Evolutionary conservation across 169 alveolate genomes (phyloP), one percentile per base, ranked within the genome.

Genomic region (Fabrea salina): DNA sequence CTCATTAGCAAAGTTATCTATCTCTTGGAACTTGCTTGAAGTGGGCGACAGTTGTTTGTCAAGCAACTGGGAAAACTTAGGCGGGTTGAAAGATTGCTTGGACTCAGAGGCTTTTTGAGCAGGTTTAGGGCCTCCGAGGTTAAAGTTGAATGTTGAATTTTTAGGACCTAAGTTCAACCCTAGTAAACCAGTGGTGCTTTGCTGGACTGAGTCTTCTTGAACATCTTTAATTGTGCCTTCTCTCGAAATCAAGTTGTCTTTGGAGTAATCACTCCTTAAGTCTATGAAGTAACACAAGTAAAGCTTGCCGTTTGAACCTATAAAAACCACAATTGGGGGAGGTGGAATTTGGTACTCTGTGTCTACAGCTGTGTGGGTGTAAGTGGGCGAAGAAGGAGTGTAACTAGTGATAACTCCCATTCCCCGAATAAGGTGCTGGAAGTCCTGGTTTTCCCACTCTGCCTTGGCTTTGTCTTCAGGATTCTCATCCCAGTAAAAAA

Each of bases 271-370:
- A 22, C 13, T n/a, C 4, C 71, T 58, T 43, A 58, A 58, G 33
- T 58, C 71, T 6, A 58, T 58, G 16, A 22, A 58, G 19, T 25
- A 30, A n/a, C 35, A 0, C 16, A 58, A 58, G 35, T 22, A 58
- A 58, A 58, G 25, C 35, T 27, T 32, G 22, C 71, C 71, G 33
- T 58, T 35, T 30, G 49, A 30, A 7, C 71, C 71, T 5, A 58
- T 58, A 58, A 27, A 58, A 22, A 58, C 35, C 25, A 58, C 35
- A 27, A 58, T 22, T 6, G 71, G 71, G 27, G 71, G 71, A 6
- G 25, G 33, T 3, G 43, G 19, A 58, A 58, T 58, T 22, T 58
- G 25, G 33, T 22, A 58, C 0, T 27, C 35, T 25, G 22, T 22
- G 33, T 58, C 71, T 58, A 30, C 33, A 30, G 33, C n/a, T 22